Base-by-base conservation (phyloP, 2,329 filamentous ascomycete genomes). In the Orbilia javanica region DNA sequence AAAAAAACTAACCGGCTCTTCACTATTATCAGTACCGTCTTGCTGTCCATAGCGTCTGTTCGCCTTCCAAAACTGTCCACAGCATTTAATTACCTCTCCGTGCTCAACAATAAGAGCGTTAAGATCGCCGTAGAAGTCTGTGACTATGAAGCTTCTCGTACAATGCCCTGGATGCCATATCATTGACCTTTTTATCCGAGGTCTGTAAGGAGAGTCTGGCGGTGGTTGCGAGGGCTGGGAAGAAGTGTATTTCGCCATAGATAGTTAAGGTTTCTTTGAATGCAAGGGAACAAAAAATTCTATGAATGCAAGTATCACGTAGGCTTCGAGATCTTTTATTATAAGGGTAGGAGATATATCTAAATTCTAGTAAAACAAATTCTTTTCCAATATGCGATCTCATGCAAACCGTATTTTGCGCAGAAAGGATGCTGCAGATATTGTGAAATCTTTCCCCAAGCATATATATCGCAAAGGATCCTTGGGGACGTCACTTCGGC, bases 1-100 rank as follows among this genome's bases (percentile, higher is more conserved):
- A 39, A 4, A 6, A 10, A 27, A 1, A 60, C 55, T 42, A 15
- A 60, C 55, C 34, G 55, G 55, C 20, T 60, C 46, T 13, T 50
- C 46, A 25, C 5, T 1, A 50, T 25, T 20, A 22, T 25, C 13
- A 60, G 8, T 20, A 25, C 18, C 55, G 25, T 39, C 52, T n/a
- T 36, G 29, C 50, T 8, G 7, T 15, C 8, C 55, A 36, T 34
- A 57, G 11, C 11, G 29, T 42, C 50, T 39, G 25, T 68, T 68
- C 8, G 34, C 39, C 20, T n/a, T 57, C 65, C 65, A 68, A 34
- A 46, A 44, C 8, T 20, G 29, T 57, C 50, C 65, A 52, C 65
- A 68, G 65, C 65, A 68, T 48, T 31, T 68, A 11, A 68, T 22
- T 18, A 55, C 27, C n/a, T 68, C 50, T 25, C 65, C 65, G 39